Percentiles rank a stretch among this genome's conserved stretches.
phyloP scores from a whole-genome alignment of 352 stramenopile genomes.

The Ochromonadaceae sp. region DNA sequence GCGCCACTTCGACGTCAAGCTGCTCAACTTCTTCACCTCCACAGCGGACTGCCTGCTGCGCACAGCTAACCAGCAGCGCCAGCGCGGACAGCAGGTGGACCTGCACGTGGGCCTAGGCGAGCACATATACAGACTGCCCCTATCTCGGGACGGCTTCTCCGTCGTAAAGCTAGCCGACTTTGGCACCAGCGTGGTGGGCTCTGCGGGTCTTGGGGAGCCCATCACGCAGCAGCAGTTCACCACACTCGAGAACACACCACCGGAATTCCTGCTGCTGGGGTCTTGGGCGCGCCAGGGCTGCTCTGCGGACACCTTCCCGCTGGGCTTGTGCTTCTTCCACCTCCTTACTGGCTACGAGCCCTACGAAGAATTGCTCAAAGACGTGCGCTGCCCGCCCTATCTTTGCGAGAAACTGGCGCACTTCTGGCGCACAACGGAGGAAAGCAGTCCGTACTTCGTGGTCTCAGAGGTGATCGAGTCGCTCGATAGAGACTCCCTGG shows the following conservation, averaged over 20 bases:
- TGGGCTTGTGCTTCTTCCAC: slow-evolving; percentile 87
- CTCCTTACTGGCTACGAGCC: slow-evolving; percentile 85
- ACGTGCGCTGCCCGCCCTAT: slow-evolving; percentile 63
- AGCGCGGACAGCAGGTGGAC: no score
- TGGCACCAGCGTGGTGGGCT: slow-evolving; percentile 77
- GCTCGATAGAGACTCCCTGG: slow-evolving; percentile 10
- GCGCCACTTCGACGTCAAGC: slow-evolving; percentile 96
- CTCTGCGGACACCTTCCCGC: slow-evolving; percentile 79
- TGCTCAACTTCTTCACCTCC: slow-evolving; percentile 86
- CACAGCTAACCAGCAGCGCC: no score
- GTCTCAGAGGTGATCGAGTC: slow-evolving; percentile 43
- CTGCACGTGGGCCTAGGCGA: no score
- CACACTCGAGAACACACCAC: slow-evolving; percentile 91
- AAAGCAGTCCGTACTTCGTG: slow-evolving; percentile 47
- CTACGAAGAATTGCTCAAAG: slow-evolving; percentile 92
- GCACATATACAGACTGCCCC: no score
- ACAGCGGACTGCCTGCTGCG: slow-evolving; percentile 47
- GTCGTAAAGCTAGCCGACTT: slow-evolving; percentile 95
- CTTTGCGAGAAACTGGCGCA: slow-evolving; percentile 58
- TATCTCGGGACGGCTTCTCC: not conserved
- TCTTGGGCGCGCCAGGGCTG: slow-evolving; percentile 68
- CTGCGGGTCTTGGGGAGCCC: slow-evolving; percentile 59
- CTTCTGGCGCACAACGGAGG: slow-evolving; percentile 52
- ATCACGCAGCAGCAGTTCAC: slow-evolving; percentile 83
- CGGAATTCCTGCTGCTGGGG: slow-evolving; percentile 84